phyloP scores from a whole-genome alignment of 1,284 basidiomycete species.

The Stereum hirsutum region DNA sequence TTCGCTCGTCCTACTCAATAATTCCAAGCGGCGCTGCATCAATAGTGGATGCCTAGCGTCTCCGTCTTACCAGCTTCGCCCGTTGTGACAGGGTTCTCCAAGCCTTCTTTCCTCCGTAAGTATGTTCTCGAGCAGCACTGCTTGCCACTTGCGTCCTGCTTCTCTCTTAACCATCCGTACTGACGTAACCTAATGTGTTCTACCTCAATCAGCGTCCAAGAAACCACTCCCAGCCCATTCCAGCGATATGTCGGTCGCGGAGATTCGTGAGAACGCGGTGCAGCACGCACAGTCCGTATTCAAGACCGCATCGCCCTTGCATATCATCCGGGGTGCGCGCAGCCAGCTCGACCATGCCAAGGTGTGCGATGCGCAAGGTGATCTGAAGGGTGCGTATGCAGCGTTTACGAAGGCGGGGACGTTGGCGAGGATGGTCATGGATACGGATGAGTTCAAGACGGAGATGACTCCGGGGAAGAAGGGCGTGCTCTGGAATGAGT shows the following conservation, averaged over 20 bases:
- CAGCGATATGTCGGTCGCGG: constrained; percentile 35
- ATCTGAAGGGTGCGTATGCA: constrained; percentile 49
- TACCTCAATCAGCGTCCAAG: constrained; percentile 22
- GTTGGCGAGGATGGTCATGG: constrained; percentile 46
- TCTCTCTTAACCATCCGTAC: constrained; percentile 1
- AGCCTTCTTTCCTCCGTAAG: constrained; percentile 18
- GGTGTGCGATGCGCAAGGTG: constrained; percentile 41
- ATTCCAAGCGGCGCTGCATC: too few species aligned
- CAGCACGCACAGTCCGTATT: constrained; percentile 44
- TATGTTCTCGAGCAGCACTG: background rate
- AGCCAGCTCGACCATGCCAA: constrained; percentile 41
- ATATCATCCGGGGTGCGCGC: constrained; percentile 52
- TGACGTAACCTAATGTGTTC: constrained; percentile 5
- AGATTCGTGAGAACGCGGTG: constrained; percentile 57
- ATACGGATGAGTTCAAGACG: constrained; percentile 45
- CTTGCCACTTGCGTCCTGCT: constrained; percentile 3
- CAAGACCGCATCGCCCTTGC: constrained; percentile 41
- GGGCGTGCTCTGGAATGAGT: constrained; percentile 44
- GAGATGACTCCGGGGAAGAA: constrained; percentile 35
- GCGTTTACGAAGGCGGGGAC: constrained; percentile 51
- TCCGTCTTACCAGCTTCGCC: constrained; percentile 24
- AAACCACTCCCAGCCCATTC: constrained; percentile 18
- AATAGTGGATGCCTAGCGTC: constrained; percentile 30
- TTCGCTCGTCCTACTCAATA: too few species aligned
- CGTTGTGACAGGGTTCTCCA: constrained; percentile 15